Evolutionary conservation across 2,329 filamentous ascomycete species (phyloP), one percentile per base, ranked within the genome.

Genomic region (Trichoderma simmonsii): DNA sequence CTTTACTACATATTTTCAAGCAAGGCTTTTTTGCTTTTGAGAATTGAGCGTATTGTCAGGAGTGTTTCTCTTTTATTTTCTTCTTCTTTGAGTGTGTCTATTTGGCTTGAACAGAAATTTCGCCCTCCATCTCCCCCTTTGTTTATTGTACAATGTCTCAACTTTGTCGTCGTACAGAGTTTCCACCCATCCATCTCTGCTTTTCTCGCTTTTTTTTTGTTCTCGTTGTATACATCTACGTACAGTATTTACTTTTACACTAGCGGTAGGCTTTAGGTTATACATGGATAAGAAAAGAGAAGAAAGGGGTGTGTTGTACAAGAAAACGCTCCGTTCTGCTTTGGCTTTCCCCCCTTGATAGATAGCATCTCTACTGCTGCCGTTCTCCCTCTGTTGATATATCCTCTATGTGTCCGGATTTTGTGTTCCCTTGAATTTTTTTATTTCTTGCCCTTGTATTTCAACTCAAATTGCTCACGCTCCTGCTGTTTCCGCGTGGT

Each of bases 401-500:
- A 57, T n/a, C 43, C 21, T 59, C 21, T 39, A 34, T 57, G 32
- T 67, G 43, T 18, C 54, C 15, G 57, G 54, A 48, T 62, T 28
- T 30, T 68, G 11, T 59, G 39, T 30, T 39, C 11, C 6, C 26
- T 59, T 26, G 18, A 39, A 7, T 61, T 69, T 12, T 54, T 62
- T 71, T 73, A 79, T 70, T 69, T 71, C 69, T 76, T 75, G 60
- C 73, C 73, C 79, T 82, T 81, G 78, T 83, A 84, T 77, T 85
- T 83, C 73, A 79, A 82, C 56, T 83, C 80, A 70, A 82, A 82
- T 73, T 82, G 79, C 18, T 81, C 78, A 3, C 80, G 77, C 74
- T 81, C 79, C 72, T 82, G 78, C 74, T 82, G 75, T 65, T 76
- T 76, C 26, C 81, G 77, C 76, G 78, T 79, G 14, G 78, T 73